Conservation (phyloP, 1,139 yeast species). For the Meyerozyma guilliermondii region DNA sequence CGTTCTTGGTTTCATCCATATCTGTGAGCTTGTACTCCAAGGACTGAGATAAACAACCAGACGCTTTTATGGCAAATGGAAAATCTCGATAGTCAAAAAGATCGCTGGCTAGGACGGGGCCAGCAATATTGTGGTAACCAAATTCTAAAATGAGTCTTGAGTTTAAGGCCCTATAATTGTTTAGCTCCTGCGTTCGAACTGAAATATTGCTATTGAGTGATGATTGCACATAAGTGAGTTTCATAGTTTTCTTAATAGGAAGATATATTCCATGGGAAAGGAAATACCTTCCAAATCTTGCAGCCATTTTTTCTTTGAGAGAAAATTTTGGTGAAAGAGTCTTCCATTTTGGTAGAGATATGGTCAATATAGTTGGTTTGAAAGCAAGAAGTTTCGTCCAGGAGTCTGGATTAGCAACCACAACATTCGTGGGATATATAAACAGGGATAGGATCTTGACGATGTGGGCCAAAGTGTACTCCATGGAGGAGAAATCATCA, state of each 20-base stretch:
- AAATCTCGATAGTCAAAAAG: slow-evolving; percentile 57
- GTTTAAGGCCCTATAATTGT: slow-evolving; percentile 42
- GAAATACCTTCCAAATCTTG: neutral
- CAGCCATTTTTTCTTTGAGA: neutral
- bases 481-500: slow-evolving; percentile 11
- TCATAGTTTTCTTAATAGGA: slow-evolving; percentile 11
- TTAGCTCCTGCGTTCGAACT: slow-evolving; percentile 28
- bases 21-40: slow-evolving; percentile 43
- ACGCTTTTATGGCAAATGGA: slow-evolving; percentile 16
- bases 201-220: slow-evolving; percentile 9
- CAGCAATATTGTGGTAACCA: slow-evolving; percentile 43
- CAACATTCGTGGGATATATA: slow-evolving; percentile 15
- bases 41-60: slow-evolving; percentile 48
- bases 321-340: neutral
- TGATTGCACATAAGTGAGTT: slow-evolving; percentile 39
- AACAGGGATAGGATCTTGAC: slow-evolving; percentile 26
- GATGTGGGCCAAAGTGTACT: slow-evolving; percentile 20
- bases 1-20: slow-evolving; percentile 29
- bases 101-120: slow-evolving; percentile 57
- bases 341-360: slow-evolving; percentile 12
- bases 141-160: slow-evolving; percentile 52
- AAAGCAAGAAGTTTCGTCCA: slow-evolving; percentile 11
- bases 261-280: neutral
- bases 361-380: slow-evolving; percentile 23
- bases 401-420: slow-evolving; percentile 5